Evolutionary conservation across 352 stramenopile genomes (phyloP).

Genomic region (Phytophthora constricta): DNA sequence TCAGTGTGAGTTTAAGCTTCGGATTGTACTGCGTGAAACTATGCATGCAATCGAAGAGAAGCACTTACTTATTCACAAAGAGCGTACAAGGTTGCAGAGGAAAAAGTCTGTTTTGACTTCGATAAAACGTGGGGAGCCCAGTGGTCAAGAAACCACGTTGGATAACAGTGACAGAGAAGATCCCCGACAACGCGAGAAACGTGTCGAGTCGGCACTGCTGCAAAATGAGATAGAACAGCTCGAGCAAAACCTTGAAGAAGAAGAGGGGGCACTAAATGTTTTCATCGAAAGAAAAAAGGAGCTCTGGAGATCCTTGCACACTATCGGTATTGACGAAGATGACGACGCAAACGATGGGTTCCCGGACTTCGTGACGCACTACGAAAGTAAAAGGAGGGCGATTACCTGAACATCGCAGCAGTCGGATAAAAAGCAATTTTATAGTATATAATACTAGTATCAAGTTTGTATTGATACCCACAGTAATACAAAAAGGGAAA

Average conservation of each 20-base stretch:
- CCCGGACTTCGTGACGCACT: slow-evolving; percentile 41
- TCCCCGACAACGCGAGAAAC: background rate
- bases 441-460: too few species aligned
- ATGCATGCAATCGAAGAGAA: slow-evolving; percentile 61
- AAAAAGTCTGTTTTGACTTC: background rate
- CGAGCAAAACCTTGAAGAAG: background rate
- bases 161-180: background rate
- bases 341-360: slow-evolving; percentile 57
- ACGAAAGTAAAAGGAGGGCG: slow-evolving; percentile 20
- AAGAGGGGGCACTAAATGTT: background rate
- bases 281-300: background rate
- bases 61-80: background rate
- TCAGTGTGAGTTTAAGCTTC: slow-evolving; percentile 63
- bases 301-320: background rate
- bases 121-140: background rate
- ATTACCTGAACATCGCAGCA: too few species aligned
- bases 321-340: slow-evolving; percentile 44
- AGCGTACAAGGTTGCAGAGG: background rate
- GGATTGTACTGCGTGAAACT: slow-evolving; percentile 59
- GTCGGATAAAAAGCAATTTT: too few species aligned
- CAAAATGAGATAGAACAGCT: background rate
- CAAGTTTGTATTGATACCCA: too few species aligned
- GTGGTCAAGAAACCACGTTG: background rate
- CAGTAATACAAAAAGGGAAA: too few species aligned
- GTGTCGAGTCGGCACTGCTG: background rate